Evolutionary conservation across 352 stramenopile genomes (phyloP).

Genomic region (Globisporangium sylvaticum): DNA sequence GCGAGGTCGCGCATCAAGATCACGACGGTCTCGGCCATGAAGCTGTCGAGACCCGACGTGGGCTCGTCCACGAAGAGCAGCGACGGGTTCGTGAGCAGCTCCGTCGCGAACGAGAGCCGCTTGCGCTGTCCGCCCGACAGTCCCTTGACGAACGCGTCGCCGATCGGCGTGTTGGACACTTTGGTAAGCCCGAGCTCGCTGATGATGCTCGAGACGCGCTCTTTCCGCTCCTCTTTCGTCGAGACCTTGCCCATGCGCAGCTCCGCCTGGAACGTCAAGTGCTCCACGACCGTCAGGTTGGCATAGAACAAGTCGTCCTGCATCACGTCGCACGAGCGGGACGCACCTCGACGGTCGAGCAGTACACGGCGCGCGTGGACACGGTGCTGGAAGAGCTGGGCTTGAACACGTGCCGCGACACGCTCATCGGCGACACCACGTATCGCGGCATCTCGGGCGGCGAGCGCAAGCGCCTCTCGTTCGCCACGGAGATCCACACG

Average conservation of each 20-base stretch:
- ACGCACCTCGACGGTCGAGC: conserved; percentile 19
- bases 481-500: conserved; percentile 75
- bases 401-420: conserved; percentile 46
- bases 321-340: conserved; percentile 73
- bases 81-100: conserved; percentile 69
- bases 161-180: conserved; percentile 43
- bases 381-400: conserved; percentile 52
- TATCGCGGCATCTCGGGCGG: conserved; percentile 63
- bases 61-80: conserved; percentile 80
- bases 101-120: conserved; percentile 70
- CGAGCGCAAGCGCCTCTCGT: conserved; percentile 64
- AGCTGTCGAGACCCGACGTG: conserved; percentile 48
- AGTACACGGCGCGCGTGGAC: conserved; percentile 36
- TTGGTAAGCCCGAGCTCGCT: conserved; percentile 38
- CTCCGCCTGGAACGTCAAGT: conserved; percentile 75
- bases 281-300: conserved; percentile 83
- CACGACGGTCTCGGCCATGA: conserved; percentile 39
- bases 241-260: conserved; percentile 46
- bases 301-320: conserved; percentile 85
- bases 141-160: conserved; percentile 32
- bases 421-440: conserved; percentile 40
- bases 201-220: conserved; percentile 33
- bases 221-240: conserved; percentile 16
- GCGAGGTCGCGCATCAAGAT: conserved; percentile 46
- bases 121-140: conserved; percentile 79